These are phyloP conservation scores for Cairneyella variabilis DNA, from an alignment of 495 filamentous ascomycete species.

Conservation along the genomic window DNA sequence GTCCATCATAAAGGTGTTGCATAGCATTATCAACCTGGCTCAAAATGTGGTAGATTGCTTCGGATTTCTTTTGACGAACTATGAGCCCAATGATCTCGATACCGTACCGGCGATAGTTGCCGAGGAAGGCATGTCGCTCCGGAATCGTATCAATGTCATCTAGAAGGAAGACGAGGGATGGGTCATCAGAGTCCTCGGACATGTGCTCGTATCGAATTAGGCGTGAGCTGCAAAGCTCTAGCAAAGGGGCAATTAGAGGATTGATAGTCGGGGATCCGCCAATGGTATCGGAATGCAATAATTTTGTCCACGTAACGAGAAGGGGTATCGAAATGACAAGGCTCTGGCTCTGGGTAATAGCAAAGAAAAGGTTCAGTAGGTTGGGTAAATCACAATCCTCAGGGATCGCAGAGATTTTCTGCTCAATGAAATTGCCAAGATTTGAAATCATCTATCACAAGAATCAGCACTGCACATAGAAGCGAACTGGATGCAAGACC, in stretches of 20 bases:
- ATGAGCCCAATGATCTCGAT: slow-evolving; percentile 79
- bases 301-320: slow-evolving; percentile 81
- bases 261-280: slow-evolving; percentile 62
- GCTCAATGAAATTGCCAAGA: slow-evolving; percentile 77
- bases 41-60: slow-evolving; percentile 84
- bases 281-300: slow-evolving; percentile 65
- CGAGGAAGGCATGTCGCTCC: slow-evolving; percentile 94
- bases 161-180: slow-evolving; percentile 73
- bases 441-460: slow-evolving; percentile 69
- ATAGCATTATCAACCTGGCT: slow-evolving; percentile 68
- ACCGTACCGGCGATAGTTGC: slow-evolving; percentile 92
- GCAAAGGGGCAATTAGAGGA: slow-evolving; percentile 64
- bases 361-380: slow-evolving; percentile 75
- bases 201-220: slow-evolving; percentile 82
- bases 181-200: slow-evolving; percentile 73
- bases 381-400: slow-evolving; percentile 63
- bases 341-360: slow-evolving; percentile 78
- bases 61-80: slow-evolving; percentile 70
- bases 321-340: slow-evolving; percentile 89
- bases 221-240: slow-evolving; percentile 74
- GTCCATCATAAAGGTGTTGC: slow-evolving; percentile 67
- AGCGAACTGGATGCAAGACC: slow-evolving; percentile 38
- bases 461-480: slow-evolving; percentile 23
- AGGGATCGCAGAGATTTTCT: slow-evolving; percentile 59
- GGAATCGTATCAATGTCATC: slow-evolving; percentile 95